Evolutionary conservation across 2,329 filamentous ascomycete species (phyloP).

Genomic region (Plectosphaerella sp.): DNA sequence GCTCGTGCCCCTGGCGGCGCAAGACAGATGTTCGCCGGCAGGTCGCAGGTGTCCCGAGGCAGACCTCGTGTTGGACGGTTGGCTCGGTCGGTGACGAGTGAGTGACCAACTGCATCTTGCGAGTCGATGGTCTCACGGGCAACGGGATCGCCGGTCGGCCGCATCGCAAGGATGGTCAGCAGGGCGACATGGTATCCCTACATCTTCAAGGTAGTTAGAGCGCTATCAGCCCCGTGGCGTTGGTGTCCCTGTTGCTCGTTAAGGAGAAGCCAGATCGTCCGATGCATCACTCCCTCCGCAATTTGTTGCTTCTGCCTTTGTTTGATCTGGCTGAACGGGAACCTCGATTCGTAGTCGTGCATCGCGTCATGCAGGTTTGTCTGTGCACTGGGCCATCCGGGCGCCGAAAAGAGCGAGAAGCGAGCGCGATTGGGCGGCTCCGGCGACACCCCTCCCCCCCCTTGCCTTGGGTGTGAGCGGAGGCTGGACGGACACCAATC

Average conservation of each 20-base stretch:
- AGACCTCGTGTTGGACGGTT: slow-evolving; percentile 1
- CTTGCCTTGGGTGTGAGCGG: slow-evolving; percentile 4
- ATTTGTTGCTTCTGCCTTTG: neutral
- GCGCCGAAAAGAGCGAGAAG: neutral
- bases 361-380: slow-evolving; percentile 13
- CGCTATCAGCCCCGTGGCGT: neutral
- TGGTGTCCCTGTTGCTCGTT: neutral
- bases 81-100: neutral
- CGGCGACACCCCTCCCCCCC: slow-evolving; percentile 2
- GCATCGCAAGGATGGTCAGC: neutral
- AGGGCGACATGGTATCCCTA: neutral
- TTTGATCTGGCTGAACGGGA: neutral
- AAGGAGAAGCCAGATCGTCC: neutral
- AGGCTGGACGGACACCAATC: slow-evolving; percentile 6
- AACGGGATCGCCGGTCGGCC: neutral
- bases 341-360: slow-evolving; percentile 7
- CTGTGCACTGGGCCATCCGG: slow-evolving; percentile 8
- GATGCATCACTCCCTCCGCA: neutral
- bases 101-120: neutral
- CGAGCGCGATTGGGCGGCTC: neutral
- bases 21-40: neutral
- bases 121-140: neutral
- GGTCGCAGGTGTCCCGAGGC: neutral
- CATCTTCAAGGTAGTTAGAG: too few species aligned
- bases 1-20: neutral